Conservation (phyloP, 805 yeast species). For the Nadsonia fulvescens region DNA sequence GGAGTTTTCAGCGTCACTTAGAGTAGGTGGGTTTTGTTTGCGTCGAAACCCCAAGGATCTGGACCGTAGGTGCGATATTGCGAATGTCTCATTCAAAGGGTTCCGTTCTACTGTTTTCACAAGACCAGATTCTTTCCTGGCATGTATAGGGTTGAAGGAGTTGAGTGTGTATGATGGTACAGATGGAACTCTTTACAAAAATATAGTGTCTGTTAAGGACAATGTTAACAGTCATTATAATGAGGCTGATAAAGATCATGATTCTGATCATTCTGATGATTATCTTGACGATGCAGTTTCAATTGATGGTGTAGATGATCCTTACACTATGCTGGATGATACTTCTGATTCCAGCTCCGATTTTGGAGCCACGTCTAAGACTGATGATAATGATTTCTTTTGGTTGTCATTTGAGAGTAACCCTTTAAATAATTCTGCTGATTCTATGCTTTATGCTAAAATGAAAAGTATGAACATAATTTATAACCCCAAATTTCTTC, state of each 20-base stretch:
- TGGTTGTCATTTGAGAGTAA: constrained; percentile 67
- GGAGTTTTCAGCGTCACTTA: constrained; percentile 48
- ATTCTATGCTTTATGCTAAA: constrained; percentile 54
- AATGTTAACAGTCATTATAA: no score
- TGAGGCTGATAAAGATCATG: no score
- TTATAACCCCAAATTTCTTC: constrained; percentile 72
- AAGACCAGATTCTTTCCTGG: constrained; percentile 58
- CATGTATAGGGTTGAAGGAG: constrained; percentile 61
- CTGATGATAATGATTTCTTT: constrained; percentile 31
- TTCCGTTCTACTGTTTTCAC: constrained; percentile 57
- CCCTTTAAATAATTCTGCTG: constrained; percentile 74
- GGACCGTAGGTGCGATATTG: no score
- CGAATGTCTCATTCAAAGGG: constrained; percentile 69
- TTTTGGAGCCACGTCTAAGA: no score
- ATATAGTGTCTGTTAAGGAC: constrained; percentile 73
- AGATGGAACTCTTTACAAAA: constrained; percentile 59
- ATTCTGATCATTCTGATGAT: no score
- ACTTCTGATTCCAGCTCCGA: no score
- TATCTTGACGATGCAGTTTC: constrained; percentile 4
- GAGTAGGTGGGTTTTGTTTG: no score
- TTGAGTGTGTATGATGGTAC: constrained; percentile 81
- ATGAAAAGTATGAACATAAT: constrained; percentile 76
- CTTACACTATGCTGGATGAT: no score
- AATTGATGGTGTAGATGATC: constrained; percentile 7
- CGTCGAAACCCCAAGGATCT: no score